Conservation (phyloP, 2,329 filamentous ascomycete genomes). For the Sclerotiophoma versabilis region DNA sequence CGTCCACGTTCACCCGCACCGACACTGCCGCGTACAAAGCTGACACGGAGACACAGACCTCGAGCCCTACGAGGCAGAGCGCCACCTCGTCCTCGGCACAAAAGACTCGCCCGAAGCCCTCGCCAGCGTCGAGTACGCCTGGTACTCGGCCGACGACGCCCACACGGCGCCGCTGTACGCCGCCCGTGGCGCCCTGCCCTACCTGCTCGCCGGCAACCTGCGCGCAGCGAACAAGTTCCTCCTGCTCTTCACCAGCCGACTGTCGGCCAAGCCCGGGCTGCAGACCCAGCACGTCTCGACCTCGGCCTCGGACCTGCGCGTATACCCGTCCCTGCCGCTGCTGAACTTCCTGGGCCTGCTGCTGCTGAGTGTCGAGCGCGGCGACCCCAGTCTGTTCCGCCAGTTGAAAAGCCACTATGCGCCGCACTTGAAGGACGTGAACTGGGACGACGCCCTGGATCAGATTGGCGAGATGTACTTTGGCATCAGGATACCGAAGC, state of each 20-base stretch:
- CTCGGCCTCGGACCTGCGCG: constrained; percentile 72
- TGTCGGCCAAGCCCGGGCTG: constrained; percentile 70
- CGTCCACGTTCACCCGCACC: too few relatives aligned
- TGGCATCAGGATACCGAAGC: constrained; percentile 83
- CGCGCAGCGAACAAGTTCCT: constrained; percentile 86
- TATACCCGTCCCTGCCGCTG: constrained; percentile 91
- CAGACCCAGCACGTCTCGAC: constrained; percentile 82
- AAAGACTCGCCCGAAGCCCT: constrained; percentile 85
- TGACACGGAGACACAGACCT: constrained; percentile 64
- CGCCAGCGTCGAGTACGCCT: constrained; percentile 84
- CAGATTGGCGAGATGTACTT: constrained; percentile 98
- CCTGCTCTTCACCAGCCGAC: constrained; percentile 73
- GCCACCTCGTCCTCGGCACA: constrained; percentile 86
- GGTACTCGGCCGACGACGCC: constrained; percentile 89
- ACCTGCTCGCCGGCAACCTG: constrained; percentile 88
- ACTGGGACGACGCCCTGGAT: constrained; percentile 81
- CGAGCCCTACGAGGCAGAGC: constrained; percentile 91
- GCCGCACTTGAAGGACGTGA: constrained; percentile 75
- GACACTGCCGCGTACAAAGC: not conserved
- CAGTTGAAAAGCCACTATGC: constrained; percentile 85
- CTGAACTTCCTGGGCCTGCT: constrained; percentile 92
- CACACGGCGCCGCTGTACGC: constrained; percentile 88
- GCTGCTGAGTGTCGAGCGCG: constrained; percentile 82
- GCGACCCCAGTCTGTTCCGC: constrained; percentile 77
- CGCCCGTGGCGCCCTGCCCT: constrained; percentile 86